Percentiles rank a stretch among this genome's conserved stretches.
Evolutionary conservation across 1,284 basidiomycete genomes (phyloP).

Genomic region (Cystobasidium slooffiae): DNA sequence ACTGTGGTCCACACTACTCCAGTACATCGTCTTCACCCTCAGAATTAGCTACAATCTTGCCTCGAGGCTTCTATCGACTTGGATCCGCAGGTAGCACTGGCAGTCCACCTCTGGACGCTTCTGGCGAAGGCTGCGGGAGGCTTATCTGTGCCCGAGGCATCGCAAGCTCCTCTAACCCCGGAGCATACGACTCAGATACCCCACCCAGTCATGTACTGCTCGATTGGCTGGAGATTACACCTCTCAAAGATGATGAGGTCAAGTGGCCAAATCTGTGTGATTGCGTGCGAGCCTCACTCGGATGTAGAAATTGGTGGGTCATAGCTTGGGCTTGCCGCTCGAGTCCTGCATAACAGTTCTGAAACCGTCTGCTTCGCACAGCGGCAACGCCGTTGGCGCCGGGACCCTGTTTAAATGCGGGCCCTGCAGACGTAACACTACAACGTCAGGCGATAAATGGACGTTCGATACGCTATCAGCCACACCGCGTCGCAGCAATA

Average conservation of each 20-base stretch:
- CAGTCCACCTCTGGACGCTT: neutral
- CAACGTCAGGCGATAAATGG: neutral
- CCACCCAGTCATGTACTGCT: neutral
- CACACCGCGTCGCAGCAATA: too few species aligned
- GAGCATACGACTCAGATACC: conserved; percentile 1
- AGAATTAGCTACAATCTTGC: too few species aligned
- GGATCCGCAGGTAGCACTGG: neutral
- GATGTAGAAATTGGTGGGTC: conserved; percentile 25
- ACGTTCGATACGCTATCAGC: neutral
- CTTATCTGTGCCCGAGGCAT: conserved; percentile 19
- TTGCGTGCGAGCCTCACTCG: conserved; percentile 4
- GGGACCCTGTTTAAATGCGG: neutral
- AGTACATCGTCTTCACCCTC: neutral
- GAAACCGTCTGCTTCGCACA: neutral
- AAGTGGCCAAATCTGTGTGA: neutral
- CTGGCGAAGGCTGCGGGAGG: conserved; percentile 5
- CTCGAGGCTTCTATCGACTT: neutral
- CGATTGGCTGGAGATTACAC: conserved; percentile 16
- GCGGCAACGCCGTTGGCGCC: neutral
- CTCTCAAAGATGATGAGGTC: neutral
- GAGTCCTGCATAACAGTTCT: too few species aligned
- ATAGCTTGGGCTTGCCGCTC: too few species aligned
- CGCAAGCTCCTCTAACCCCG: neutral
- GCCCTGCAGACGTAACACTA: neutral
- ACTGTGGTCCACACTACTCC: neutral